Conservation (phyloP, 257 asterid species). For the Nicotiana noctiflora region DNA sequence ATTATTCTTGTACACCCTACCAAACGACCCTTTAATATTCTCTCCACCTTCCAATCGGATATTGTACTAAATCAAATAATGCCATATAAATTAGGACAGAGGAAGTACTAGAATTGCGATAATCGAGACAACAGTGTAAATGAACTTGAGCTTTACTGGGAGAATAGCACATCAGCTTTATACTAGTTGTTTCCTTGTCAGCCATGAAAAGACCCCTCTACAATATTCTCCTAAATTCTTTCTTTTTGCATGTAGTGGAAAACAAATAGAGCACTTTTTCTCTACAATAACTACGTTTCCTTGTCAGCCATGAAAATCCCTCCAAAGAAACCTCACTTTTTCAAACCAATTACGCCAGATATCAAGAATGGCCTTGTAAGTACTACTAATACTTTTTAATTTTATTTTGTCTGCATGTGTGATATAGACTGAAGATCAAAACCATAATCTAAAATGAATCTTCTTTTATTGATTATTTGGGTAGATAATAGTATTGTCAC, state of each 20-base stretch:
- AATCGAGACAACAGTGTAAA: no score
- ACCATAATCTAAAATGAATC: background rate
- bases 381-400: background rate
- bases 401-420: background rate
- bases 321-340: conserved; percentile 16
- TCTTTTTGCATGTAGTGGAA: background rate
- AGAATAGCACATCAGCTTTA: no score
- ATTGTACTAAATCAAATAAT: no score
- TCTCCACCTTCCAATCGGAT: no score
- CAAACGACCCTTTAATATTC: no score
- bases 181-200: no score
- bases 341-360: conserved; percentile 12
- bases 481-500: no score
- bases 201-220: no score
- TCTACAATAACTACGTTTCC: background rate
- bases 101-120: no score
- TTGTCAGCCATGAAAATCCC: background rate
- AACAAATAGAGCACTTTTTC: background rate
- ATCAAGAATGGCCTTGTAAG: conserved; percentile 6
- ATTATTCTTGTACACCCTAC: no score
- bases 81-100: no score
- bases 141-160: no score
- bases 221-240: background rate
- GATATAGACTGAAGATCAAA: background rate
- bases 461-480: background rate